Percentiles rank a stretch among this genome's conserved stretches.
These are phyloP conservation scores for Psilocybe cyanescens DNA, from an alignment of 768 basidiomycete genomes.

Conservation along the genomic window DNA sequence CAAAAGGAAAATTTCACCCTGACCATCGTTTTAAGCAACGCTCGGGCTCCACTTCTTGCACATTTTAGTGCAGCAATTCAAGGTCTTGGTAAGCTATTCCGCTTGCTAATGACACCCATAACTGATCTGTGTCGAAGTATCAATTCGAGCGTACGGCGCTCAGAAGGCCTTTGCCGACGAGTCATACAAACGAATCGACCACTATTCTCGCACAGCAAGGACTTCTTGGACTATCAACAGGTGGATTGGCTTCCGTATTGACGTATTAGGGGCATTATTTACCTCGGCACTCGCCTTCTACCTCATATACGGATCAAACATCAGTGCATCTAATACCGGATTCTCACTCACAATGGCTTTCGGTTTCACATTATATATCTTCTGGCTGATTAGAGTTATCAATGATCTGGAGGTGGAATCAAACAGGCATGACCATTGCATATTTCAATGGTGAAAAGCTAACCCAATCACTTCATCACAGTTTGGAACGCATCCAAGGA, in stretches of 20 bases:
- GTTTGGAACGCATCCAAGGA: constrained; percentile 72
- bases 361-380: constrained; percentile 55
- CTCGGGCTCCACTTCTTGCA: constrained; percentile 22
- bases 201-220: constrained; percentile 46
- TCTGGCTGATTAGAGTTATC: constrained; percentile 47
- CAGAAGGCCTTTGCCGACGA: constrained; percentile 48
- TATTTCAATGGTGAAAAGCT: too few species aligned
- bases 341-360: constrained; percentile 66
- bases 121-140: constrained; percentile 27
- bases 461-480: constrained; percentile 13
- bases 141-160: constrained; percentile 68
- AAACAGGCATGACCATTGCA: constrained; percentile 23
- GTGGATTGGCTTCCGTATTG: constrained; percentile 53
- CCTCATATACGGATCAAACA: constrained; percentile 46
- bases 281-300: constrained; percentile 55
- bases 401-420: constrained; percentile 48
- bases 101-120: constrained; percentile 28
- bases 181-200: constrained; percentile 53
- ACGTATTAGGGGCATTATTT: constrained; percentile 59
- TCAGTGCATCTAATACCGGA: constrained; percentile 47
- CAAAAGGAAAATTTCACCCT: constrained; percentile 20
- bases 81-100: constrained; percentile 45
- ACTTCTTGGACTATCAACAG: constrained; percentile 55
- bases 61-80: constrained; percentile 43
- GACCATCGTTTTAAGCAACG: constrained; percentile 21